Conservation (phyloP, 805 yeast genomes). For the Hyphopichia homilentoma region DNA sequence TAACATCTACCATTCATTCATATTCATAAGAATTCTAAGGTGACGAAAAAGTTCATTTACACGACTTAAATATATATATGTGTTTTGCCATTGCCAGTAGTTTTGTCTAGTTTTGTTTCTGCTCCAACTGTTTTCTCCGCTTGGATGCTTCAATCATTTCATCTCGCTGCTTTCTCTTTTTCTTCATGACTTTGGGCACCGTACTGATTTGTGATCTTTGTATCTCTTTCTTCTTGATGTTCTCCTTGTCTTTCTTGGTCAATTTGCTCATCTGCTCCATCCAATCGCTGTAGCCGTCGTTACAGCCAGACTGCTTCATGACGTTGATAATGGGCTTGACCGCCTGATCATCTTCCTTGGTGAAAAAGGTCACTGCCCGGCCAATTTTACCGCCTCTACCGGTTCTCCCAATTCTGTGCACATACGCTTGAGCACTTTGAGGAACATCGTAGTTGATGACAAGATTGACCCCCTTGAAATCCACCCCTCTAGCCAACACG, state of each 20-base stretch:
- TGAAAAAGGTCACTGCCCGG: slow-evolving; percentile 85
- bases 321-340: slow-evolving; percentile 87
- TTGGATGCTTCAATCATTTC: slow-evolving; percentile 79
- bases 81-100: no score
- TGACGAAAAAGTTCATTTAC: no score
- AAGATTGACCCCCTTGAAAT: slow-evolving; percentile 90
- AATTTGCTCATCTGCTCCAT: slow-evolving; percentile 69
- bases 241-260: slow-evolving; percentile 57
- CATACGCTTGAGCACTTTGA: slow-evolving; percentile 87
- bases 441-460: slow-evolving; percentile 98
- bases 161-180: slow-evolving; percentile 56
- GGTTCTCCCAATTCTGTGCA: slow-evolving; percentile 97
- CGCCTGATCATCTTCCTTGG: slow-evolving; percentile 77
- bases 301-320: slow-evolving; percentile 87
- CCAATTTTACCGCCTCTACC: slow-evolving; percentile 93
- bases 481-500: slow-evolving; percentile 94
- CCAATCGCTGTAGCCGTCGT: slow-evolving; percentile 69
- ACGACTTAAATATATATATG: no score
- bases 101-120: no score
- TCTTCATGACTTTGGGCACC: slow-evolving; percentile 65
- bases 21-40: no score
- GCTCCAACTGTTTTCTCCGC: slow-evolving; percentile 59
- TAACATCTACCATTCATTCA: no score
- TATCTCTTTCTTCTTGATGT: slow-evolving; percentile 52
- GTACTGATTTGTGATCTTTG: slow-evolving; percentile 79